Conservation (phyloP, 2,329 filamentous ascomycete species). For the Biscogniauxia sp. region DNA sequence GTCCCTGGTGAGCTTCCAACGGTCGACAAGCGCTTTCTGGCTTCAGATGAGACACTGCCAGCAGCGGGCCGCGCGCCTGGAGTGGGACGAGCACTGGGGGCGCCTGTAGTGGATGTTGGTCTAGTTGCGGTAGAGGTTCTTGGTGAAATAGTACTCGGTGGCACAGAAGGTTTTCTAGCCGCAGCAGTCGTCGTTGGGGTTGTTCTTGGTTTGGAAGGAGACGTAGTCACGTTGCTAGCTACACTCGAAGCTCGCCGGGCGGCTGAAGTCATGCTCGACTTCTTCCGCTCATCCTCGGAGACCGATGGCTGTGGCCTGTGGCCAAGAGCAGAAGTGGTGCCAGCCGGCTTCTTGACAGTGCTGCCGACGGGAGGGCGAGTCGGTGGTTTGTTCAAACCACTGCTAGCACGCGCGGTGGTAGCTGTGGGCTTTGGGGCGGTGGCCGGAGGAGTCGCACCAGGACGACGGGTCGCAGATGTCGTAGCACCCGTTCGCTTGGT, state of each 20-base stretch:
- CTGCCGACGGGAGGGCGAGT: constrained; percentile 43
- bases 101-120: constrained; percentile 36
- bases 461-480: constrained; percentile 33
- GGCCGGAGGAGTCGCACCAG: constrained; percentile 31
- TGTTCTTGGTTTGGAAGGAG: constrained; percentile 35
- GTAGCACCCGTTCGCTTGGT: constrained; percentile 38
- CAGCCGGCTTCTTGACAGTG: constrained; percentile 35
- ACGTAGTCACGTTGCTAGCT: constrained; percentile 37
- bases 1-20: constrained; percentile 39
- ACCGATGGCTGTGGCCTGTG: constrained; percentile 49
- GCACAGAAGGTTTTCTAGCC: constrained; percentile 29
- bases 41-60: constrained; percentile 43
- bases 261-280: constrained; percentile 38
- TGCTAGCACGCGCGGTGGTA: constrained; percentile 34
- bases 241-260: constrained; percentile 45
- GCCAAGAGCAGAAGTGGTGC: constrained; percentile 36
- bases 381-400: constrained; percentile 46
- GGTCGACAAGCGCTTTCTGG: constrained; percentile 58
- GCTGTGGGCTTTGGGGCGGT: constrained; percentile 30
- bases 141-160: constrained; percentile 27
- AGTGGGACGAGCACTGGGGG: constrained; percentile 24
- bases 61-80: constrained; percentile 35
- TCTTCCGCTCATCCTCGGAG: constrained; percentile 50
- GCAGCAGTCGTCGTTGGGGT: constrained; percentile 33
- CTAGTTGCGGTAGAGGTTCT: constrained; percentile 36